Conservation (phyloP, 2,329 filamentous ascomycete species). For the Fusarium sp. region DNA sequence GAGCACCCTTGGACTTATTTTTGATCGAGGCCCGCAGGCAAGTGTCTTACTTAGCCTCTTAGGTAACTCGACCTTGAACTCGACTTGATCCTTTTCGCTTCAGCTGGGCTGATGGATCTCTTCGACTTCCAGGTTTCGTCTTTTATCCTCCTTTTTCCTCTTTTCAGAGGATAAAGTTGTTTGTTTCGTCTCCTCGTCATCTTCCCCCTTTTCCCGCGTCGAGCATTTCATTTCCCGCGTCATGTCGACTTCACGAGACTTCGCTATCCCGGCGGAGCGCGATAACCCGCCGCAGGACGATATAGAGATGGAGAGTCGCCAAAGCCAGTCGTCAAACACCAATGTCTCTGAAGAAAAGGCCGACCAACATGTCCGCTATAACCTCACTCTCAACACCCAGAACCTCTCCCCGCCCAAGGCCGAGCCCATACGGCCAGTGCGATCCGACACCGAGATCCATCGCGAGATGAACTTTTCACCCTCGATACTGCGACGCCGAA, state of each 20-base stretch:
- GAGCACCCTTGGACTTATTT: constrained; percentile 25
- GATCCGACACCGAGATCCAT: constrained; percentile 48
- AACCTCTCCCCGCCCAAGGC: constrained; percentile 42
- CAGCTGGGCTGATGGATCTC: constrained; percentile 13
- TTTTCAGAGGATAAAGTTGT: neutral
- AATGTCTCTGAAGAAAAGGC: constrained; percentile 37
- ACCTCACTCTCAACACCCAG: constrained; percentile 47
- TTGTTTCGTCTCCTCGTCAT: neutral
- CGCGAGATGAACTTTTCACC: constrained; percentile 49
- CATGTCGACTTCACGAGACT: constrained; percentile 33
- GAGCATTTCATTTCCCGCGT: neutral
- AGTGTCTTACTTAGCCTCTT: constrained; percentile 17
- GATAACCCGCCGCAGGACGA: constrained; percentile 22
- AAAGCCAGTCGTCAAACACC: constrained; percentile 43
- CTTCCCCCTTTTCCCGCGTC: neutral
- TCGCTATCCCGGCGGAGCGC: constrained; percentile 24
- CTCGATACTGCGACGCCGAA: constrained; percentile 54
- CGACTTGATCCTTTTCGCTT: neutral
- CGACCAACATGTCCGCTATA: constrained; percentile 47
- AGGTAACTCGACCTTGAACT: neutral
- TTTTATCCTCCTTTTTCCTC: neutral
- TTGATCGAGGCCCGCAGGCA: constrained; percentile 1
- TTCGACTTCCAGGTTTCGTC: neutral
- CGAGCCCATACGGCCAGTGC: constrained; percentile 36
- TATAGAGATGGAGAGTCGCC: constrained; percentile 31